Conservation (phyloP, 495 filamentous ascomycete species). For the Hamigera avellanea region DNA sequence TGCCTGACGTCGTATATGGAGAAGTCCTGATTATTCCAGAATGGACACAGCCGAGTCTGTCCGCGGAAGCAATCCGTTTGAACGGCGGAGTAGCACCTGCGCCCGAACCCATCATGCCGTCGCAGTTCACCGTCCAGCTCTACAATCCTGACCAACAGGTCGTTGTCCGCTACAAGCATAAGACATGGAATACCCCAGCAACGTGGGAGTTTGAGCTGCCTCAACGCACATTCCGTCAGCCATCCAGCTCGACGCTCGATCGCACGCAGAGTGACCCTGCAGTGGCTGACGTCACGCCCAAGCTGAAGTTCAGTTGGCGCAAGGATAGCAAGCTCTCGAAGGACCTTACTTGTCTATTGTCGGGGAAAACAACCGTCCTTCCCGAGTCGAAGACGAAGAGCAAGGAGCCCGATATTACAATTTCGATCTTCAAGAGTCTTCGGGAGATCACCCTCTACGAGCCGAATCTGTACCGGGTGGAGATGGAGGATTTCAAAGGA, state of each 20-base stretch:
- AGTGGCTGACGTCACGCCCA: conserved; percentile 59
- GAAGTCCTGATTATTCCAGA: conserved; percentile 77
- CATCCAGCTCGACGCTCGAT: conserved; percentile 66
- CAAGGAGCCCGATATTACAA: conserved; percentile 87
- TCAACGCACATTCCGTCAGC: conserved; percentile 68
- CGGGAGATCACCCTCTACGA: conserved; percentile 80
- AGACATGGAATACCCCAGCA: conserved; percentile 65
- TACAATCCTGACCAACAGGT: conserved; percentile 92
- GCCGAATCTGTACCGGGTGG: conserved; percentile 78
- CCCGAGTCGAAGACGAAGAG: conserved; percentile 57
- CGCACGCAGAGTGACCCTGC: conserved; percentile 57
- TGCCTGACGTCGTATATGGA: conserved; percentile 70
- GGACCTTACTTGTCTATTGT: conserved; percentile 71
- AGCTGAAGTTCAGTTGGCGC: conserved; percentile 81
- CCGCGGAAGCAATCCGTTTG: conserved; percentile 64
- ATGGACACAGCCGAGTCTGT: conserved; percentile 72
- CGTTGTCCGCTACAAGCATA: conserved; percentile 53
- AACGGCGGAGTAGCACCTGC: conserved; percentile 58
- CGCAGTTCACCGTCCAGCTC: conserved; percentile 69
- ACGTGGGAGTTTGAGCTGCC: conserved; percentile 92
- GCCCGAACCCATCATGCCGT: conserved; percentile 66
- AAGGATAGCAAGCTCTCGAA: conserved; percentile 78
- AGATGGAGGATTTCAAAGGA: conserved; percentile 91
- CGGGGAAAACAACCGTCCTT: conserved; percentile 54
- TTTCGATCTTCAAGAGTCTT: conserved; percentile 63